A percentile compares a stretch with the other conserved stretches of the same genome.
phyloP scores from a whole-genome alignment of 1,284 basidiomycete genomes.

The Melampsora americana region DNA sequence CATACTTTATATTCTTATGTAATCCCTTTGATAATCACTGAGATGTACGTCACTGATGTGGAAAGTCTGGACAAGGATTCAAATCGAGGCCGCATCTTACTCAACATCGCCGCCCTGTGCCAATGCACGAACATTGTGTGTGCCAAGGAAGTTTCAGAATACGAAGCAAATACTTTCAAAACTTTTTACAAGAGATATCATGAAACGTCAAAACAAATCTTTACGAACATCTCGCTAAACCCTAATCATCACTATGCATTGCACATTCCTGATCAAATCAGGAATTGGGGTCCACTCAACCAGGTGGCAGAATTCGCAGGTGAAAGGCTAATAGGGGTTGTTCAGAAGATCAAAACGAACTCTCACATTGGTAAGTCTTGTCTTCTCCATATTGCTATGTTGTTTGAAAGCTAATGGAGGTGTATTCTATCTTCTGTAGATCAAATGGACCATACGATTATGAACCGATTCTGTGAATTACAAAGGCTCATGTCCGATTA shows the following conservation, averaged over 20 bases:
- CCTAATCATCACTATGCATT: slow-evolving; percentile 46
- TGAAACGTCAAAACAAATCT: slow-evolving; percentile 34
- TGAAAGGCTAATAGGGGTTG: slow-evolving; percentile 40
- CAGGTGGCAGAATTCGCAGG: slow-evolving; percentile 42
- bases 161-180: slow-evolving; percentile 11
- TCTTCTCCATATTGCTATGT: too few relatives aligned
- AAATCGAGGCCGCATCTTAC: neutral
- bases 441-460: too few relatives aligned
- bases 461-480: too few relatives aligned
- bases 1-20: slow-evolving; percentile 8
- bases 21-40: slow-evolving; percentile 5
- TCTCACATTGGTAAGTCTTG: slow-evolving; percentile 1
- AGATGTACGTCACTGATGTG: slow-evolving; percentile 7
- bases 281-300: slow-evolving; percentile 42
- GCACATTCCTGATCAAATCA: slow-evolving; percentile 44
- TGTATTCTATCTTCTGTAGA: too few relatives aligned
- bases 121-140: slow-evolving; percentile 45
- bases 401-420: too few relatives aligned
- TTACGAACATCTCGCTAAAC: slow-evolving; percentile 10
- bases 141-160: slow-evolving; percentile 19
- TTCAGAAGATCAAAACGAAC: slow-evolving; percentile 44
- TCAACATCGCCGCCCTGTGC: slow-evolving; percentile 36
- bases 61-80: slow-evolving; percentile 6
- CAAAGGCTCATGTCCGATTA: too few relatives aligned
- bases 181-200: slow-evolving; percentile 18